phyloP scores from a whole-genome alignment of 2,329 filamentous ascomycete genomes.

The Pestalotiopsis sp. region DNA sequence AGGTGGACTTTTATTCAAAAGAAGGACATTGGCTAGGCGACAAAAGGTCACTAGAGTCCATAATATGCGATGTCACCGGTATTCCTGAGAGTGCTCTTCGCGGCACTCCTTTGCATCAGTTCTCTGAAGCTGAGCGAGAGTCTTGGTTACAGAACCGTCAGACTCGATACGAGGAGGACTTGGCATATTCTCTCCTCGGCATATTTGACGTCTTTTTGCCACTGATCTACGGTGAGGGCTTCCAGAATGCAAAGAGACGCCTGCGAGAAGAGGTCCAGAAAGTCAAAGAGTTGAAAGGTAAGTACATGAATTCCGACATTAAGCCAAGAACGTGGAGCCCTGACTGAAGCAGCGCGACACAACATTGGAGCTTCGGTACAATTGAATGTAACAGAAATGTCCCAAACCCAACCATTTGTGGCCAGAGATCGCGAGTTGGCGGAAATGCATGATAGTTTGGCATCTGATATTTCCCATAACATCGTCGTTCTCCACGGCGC shows the following conservation, averaged over 20 bases:
- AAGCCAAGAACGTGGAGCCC: too few species aligned
- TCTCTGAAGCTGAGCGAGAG: constrained; percentile 15
- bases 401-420: constrained; percentile 31
- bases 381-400: constrained; percentile 29
- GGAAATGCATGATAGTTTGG: constrained; percentile 30
- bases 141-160: constrained; percentile 17
- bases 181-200: constrained; percentile 19
- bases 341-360: constrained; percentile 21
- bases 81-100: constrained; percentile 6
- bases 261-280: constrained; percentile 19
- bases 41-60: constrained; percentile 5
- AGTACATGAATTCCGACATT: not conserved
- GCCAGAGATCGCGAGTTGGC: constrained; percentile 31
- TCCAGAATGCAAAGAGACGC: constrained; percentile 17
- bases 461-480: constrained; percentile 24
- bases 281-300: constrained; percentile 12
- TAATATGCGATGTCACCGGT: constrained; percentile 1
- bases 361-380: constrained; percentile 28
- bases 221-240: constrained; percentile 18
- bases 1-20: constrained; percentile 14
- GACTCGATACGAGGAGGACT: constrained; percentile 18
- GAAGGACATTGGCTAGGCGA: constrained; percentile 12
- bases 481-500: constrained; percentile 19
- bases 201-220: constrained; percentile 20
- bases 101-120: constrained; percentile 10